These are phyloP conservation scores for Trametes punicea DNA, from an alignment of 768 basidiomycete genomes.

Conservation along the genomic window DNA sequence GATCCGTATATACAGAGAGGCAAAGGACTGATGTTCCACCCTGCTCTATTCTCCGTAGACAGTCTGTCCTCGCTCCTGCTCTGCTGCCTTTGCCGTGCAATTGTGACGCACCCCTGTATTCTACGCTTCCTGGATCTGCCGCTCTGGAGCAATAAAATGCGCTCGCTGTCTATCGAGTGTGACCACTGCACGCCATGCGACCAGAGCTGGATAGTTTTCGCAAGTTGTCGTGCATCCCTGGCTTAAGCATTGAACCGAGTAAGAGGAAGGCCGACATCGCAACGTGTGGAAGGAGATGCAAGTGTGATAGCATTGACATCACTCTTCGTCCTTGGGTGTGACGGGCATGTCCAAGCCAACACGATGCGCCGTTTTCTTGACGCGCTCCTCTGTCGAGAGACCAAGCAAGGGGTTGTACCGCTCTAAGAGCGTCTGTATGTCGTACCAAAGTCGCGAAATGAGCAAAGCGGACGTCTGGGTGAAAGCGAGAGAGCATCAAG, in stretches of 20 bases:
- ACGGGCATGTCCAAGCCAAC: constrained; percentile 86
- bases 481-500: not conserved
- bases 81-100: not conserved
- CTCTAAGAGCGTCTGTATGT: constrained; percentile 77
- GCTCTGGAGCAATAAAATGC: not conserved
- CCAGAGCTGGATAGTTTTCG: not conserved
- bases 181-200: too few species aligned
- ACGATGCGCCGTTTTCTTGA: constrained; percentile 79
- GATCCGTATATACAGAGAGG: constrained; percentile 64
- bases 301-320: not conserved
- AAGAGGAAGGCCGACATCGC: not conserved
- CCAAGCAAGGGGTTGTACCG: constrained; percentile 86
- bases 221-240: too few species aligned
- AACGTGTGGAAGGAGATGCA: not conserved
- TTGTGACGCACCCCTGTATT: constrained; percentile 6
- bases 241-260: too few species aligned
- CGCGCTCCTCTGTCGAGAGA: constrained; percentile 73
- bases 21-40: constrained; percentile 35
- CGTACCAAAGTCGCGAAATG: too few species aligned
- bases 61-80: not conserved
- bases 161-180: not conserved
- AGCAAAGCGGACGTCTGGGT: not conserved
- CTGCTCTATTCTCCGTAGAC: not conserved
- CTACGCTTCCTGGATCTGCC: constrained; percentile 7
- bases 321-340: constrained; percentile 31